Evolutionary conservation across 2,329 filamentous ascomycete genomes (phyloP).

Genomic region (Aspergillus clavatus): DNA sequence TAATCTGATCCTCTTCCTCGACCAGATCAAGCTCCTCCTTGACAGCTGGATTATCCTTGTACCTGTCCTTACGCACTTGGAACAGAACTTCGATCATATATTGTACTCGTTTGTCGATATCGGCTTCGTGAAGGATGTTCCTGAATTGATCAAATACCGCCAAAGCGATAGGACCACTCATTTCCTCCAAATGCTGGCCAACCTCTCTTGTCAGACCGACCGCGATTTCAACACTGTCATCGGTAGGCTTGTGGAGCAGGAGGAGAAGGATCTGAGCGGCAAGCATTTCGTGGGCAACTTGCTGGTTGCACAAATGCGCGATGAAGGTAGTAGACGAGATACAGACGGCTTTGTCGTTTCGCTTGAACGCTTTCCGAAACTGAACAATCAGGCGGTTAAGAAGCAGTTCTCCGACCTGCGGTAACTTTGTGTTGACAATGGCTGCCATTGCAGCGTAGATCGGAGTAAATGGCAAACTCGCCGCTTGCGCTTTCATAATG

Average conservation of each 20-base stretch:
- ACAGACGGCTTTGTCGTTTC: constrained; percentile 96
- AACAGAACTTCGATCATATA: constrained; percentile 99
- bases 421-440: constrained; percentile 95
- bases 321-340: constrained; percentile 90
- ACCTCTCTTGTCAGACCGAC: constrained; percentile 90
- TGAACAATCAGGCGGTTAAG: constrained; percentile 81
- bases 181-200: constrained; percentile 89
- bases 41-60: constrained; percentile 88
- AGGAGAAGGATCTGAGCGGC: constrained; percentile 87
- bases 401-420: constrained; percentile 86
- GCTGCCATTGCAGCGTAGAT: constrained; percentile 95
- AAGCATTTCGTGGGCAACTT: constrained; percentile 90
- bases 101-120: constrained; percentile 96
- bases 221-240: constrained; percentile 96
- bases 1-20: constrained; percentile 97
- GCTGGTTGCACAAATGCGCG: constrained; percentile 91
- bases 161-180: constrained; percentile 81
- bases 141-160: constrained; percentile 95
- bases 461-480: constrained; percentile 89
- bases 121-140: constrained; percentile 90
- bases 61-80: constrained; percentile 91
- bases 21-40: constrained; percentile 92
- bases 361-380: constrained; percentile 90
- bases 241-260: constrained; percentile 90
- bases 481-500: constrained; percentile 97